Conservation (phyloP, 805 yeast genomes). For the Ogataea methanolica region DNA sequence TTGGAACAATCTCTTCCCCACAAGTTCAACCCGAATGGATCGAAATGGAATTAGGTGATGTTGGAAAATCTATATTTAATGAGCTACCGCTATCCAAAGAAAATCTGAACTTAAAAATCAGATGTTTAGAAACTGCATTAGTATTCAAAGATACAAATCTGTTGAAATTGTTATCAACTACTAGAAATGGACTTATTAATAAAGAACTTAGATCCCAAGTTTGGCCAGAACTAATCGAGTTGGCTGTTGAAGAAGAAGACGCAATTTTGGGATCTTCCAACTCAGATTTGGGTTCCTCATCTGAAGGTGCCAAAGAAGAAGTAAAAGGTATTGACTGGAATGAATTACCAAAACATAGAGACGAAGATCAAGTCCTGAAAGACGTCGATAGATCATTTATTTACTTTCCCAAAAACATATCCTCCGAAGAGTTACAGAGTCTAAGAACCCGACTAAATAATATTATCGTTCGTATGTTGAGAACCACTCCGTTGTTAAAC, state of each 20-base stretch:
- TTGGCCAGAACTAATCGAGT: slow-evolving; percentile 49
- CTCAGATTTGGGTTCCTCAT: not conserved
- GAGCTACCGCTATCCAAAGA: slow-evolving; percentile 39
- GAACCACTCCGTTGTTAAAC: slow-evolving; percentile 55
- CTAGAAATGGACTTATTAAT: slow-evolving; percentile 45
- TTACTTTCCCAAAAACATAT: slow-evolving; percentile 27
- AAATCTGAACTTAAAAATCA: slow-evolving; percentile 32
- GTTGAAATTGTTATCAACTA: slow-evolving; percentile 33
- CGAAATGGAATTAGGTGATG: slow-evolving; percentile 42
- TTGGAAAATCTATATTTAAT: slow-evolving; percentile 43
- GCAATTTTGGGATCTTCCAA: not conserved
- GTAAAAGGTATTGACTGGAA: slow-evolving; percentile 5
- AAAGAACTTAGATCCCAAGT: slow-evolving; percentile 36
- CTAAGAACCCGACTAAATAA: slow-evolving; percentile 38
- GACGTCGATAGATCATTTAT: slow-evolving; percentile 76
- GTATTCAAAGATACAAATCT: slow-evolving; percentile 25
- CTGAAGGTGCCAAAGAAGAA: slow-evolving; percentile 2
- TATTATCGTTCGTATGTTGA: slow-evolving; percentile 49
- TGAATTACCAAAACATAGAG: slow-evolving; percentile 48
- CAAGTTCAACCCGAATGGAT: slow-evolving; percentile 40
- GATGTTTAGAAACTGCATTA: slow-evolving; percentile 35
- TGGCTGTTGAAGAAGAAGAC: slow-evolving; percentile 14
- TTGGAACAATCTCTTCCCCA: not conserved
- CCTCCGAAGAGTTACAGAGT: slow-evolving; percentile 16
- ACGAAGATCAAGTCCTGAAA: slow-evolving; percentile 72